Percentiles rank a stretch among this genome's conserved stretches.
Evolutionary conservation across 139 green algal genomes (phyloP).

Genomic region (Coelastrella sp.): DNA sequence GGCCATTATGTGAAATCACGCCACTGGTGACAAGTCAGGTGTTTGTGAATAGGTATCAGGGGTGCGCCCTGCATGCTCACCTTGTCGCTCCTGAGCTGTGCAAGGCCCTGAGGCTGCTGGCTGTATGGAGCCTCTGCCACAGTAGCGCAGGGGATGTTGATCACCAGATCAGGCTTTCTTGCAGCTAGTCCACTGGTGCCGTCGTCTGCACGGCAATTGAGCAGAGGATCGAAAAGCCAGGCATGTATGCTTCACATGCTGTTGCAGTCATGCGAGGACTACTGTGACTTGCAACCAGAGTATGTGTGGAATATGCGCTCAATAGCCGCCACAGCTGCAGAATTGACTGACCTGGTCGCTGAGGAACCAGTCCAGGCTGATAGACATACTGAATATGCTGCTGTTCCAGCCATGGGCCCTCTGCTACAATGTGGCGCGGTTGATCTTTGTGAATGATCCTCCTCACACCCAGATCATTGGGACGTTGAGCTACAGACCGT

Average conservation of each 20-base stretch:
- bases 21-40: too few species aligned
- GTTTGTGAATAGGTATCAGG: too few species aligned
- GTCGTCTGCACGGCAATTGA: too few species aligned
- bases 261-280: too few species aligned
- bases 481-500: neutral
- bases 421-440: neutral
- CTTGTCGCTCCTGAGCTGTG: constrained; percentile 1
- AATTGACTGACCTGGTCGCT: neutral
- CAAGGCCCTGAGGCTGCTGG: neutral
- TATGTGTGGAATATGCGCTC: neutral
- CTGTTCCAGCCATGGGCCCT: neutral
- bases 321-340: neutral
- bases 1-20: too few species aligned
- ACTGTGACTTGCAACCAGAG: too few species aligned
- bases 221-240: too few species aligned
- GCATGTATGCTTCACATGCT: too few species aligned
- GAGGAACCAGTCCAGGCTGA: neutral
- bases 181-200: neutral
- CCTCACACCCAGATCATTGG: neutral
- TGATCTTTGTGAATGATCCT: constrained; percentile 29
- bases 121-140: constrained; percentile 23
- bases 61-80: neutral
- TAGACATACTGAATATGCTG: neutral
- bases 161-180: constrained; percentile 16
- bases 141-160: constrained; percentile 24